Evolutionary conservation across 2,329 filamentous ascomycete species (phyloP).

Genomic region (Clonostachys sp.): DNA sequence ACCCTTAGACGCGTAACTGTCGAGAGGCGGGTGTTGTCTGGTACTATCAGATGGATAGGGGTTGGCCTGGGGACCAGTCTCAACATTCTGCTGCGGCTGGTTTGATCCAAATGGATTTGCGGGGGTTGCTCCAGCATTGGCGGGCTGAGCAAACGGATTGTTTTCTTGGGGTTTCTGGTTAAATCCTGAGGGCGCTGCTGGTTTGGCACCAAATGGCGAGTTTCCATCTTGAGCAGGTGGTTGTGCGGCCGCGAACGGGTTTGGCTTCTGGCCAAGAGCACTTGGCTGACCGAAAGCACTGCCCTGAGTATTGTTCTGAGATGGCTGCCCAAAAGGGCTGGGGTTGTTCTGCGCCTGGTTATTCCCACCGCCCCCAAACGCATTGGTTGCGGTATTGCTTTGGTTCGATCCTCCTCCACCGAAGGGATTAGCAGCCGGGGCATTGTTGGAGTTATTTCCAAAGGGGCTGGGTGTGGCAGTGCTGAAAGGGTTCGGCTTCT

Average conservation of each 20-base stretch:
- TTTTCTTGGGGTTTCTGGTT: no score
- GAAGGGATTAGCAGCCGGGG: constrained; percentile 3
- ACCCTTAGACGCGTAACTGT: constrained; percentile 35
- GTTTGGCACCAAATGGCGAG: no score
- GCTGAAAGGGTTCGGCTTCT: constrained; percentile 4
- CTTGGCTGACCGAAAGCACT: constrained; percentile 28
- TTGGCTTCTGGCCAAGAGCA: constrained; percentile 24
- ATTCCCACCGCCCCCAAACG: no score
- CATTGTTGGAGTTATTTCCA: neutral
- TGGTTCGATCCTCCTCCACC: neutral
- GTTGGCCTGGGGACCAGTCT: constrained; percentile 6
- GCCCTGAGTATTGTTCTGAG: constrained; percentile 4
- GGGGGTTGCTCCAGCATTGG: no score
- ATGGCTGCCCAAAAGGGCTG: constrained; percentile 23
- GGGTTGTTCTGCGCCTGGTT: constrained; percentile 1
- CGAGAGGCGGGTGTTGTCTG: constrained; percentile 36
- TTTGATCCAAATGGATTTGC: constrained; percentile 17
- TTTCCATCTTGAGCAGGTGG: neutral
- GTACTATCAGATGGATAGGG: constrained; percentile 40
- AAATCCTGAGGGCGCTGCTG: no score
- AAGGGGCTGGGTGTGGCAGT: constrained; percentile 10
- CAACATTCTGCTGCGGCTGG: constrained; percentile 9
- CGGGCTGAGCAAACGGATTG: no score
- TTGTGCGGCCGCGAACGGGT: constrained; percentile 7
- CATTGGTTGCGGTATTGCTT: no score